These are phyloP conservation scores for Phyllosticta citriasiana DNA, from an alignment of 2,329 filamentous ascomycete species.

Conservation along the genomic window DNA sequence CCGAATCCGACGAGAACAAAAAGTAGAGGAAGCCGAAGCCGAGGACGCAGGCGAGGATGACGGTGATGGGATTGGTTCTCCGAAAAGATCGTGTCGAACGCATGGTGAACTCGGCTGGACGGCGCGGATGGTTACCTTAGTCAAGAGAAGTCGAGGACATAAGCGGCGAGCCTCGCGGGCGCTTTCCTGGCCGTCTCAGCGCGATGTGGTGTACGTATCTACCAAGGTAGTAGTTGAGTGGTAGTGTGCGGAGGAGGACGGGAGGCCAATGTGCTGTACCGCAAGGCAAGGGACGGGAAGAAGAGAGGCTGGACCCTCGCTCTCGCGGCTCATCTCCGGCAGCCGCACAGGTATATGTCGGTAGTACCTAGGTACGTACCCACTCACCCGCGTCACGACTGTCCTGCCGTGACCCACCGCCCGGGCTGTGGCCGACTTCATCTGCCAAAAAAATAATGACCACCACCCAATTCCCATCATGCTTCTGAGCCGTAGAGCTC, in stretches of 20 bases:
- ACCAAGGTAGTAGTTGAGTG: neutral
- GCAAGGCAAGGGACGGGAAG: neutral
- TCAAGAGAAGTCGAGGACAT: neutral
- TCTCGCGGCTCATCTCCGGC: neutral
- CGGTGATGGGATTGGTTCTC: constrained; percentile 67
- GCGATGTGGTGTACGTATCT: neutral
- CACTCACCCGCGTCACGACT: too few species aligned
- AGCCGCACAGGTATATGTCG: too few species aligned
- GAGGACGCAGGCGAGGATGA: constrained; percentile 61
- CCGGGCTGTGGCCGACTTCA: neutral
- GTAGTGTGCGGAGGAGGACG: neutral
- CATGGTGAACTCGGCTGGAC: constrained; percentile 28
- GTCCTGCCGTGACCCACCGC: too few species aligned
- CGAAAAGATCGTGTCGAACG: constrained; percentile 58
- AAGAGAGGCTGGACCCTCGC: neutral
- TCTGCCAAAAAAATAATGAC: neutral
- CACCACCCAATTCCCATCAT: neutral
- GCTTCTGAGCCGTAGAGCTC: neutral
- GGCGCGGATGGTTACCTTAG: neutral
- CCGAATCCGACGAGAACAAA: constrained; percentile 46
- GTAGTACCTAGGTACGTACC: too few species aligned
- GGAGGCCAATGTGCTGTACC: neutral
- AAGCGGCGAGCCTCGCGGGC: neutral
- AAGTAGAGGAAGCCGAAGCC: constrained; percentile 49
- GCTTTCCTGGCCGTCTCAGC: neutral